Base-by-base conservation (phyloP, 441 rosid genomes). In the Jatropha multifida region DNA sequence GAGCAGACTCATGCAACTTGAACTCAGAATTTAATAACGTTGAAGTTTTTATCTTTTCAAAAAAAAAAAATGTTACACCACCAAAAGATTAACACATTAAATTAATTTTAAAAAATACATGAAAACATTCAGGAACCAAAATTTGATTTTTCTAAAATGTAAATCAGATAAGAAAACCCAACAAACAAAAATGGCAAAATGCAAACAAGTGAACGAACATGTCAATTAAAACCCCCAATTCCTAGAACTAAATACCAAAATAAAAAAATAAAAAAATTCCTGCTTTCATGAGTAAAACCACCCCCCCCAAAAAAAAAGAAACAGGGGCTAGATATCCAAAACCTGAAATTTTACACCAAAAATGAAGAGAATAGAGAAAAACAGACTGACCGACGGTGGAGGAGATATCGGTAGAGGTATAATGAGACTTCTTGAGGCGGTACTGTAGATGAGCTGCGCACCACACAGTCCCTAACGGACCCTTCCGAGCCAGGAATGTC, bases 391-490 rank as follows among this genome's bases (percentile, higher is more conserved):
- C 98, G 42, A 93, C 95, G 3, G 94, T 90, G 75, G 90, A 49
- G 75, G 87, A 80, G 84, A 95, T 90, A 80, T 90, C 86, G 5
- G 94, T 88, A 86, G 97, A 73, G 48, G 90, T 83, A 80, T 93
- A 93, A 62, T 93, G 98, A 75, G 94, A 89, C 79, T 93, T 93
- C 80, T 85, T 90, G 80, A 93, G 95, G 55, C 91, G 87, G 80
- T 90, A 84, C 77, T 95, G 96, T 26, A 90, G 85, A 79, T 95
- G 99, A 65, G 97, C 98, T 26, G 99, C 98, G 74, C 89, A 85
- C 99, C 99, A 95, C 0, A 93, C 98, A 0, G 94, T 90, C 0
- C 98, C 97, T n/a, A 93, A 78, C 0, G 94, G 97, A 9, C 96
- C 97, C 74, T 95, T 93, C 51, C 89, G 83, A 41, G 91, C 94